phyloP scores from a whole-genome alignment of 768 basidiomycete genomes.

The Paxillus involutus region DNA sequence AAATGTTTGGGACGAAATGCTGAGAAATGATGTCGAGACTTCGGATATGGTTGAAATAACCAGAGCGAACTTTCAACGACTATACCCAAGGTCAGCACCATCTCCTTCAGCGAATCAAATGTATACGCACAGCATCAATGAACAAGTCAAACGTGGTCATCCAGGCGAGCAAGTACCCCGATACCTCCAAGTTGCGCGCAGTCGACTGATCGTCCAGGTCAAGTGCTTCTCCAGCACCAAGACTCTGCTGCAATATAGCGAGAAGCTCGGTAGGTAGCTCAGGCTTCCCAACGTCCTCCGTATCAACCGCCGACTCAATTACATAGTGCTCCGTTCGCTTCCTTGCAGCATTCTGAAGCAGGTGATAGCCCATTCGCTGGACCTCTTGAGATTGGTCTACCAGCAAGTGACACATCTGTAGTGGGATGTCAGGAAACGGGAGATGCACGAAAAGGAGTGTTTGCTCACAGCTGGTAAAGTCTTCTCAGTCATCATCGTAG shows the following conservation, averaged over 20 bases:
- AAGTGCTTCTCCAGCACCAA: constrained; percentile 40
- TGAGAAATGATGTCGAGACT: constrained; percentile 60
- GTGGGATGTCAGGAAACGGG: background rate
- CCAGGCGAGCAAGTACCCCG: constrained; percentile 82
- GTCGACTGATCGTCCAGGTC: constrained; percentile 41
- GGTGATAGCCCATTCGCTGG: constrained; percentile 75
- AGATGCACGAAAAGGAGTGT: background rate
- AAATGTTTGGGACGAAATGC: constrained; percentile 70
- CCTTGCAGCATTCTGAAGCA: constrained; percentile 67
- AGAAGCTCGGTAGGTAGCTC: constrained; percentile 70
- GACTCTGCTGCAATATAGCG: constrained; percentile 51
- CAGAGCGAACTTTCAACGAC: constrained; percentile 85
- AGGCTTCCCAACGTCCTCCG: constrained; percentile 51
- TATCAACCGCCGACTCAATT: constrained; percentile 82
- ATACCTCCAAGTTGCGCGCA: constrained; percentile 38
- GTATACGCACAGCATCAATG: constrained; percentile 66
- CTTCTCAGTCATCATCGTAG: constrained; percentile 57
- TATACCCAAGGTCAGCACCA: constrained; percentile 30
- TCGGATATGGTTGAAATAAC: constrained; percentile 85
- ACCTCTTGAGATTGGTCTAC: constrained; percentile 61
- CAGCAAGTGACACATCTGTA: constrained; percentile 79
- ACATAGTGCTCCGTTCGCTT: constrained; percentile 82
- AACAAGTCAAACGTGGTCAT: constrained; percentile 89
- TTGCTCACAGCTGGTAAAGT: constrained; percentile 60
- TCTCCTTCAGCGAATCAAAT: too few relatives aligned